phyloP scores from a whole-genome alignment of 208 protist species.

The Acanthamoeba triangularis region DNA sequence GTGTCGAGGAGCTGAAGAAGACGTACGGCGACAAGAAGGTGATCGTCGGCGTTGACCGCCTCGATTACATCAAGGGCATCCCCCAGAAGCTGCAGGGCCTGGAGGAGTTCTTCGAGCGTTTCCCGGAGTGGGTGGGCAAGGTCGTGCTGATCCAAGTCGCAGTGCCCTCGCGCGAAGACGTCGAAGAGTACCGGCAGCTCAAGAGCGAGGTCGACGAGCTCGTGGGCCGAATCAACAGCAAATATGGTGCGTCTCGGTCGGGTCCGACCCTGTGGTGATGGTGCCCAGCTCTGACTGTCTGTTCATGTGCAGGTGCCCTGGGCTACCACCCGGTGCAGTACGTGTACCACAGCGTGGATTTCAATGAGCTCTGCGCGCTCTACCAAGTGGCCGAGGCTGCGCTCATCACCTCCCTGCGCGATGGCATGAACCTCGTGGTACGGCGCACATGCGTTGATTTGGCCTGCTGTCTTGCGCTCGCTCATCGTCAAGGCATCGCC shows the following conservation, averaged over 20 bases:
- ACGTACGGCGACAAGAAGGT: slow-evolving; percentile 89
- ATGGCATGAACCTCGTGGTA: slow-evolving; percentile 91
- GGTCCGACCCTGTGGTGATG: slow-evolving; percentile 89
- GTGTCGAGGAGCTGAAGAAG: slow-evolving; percentile 82
- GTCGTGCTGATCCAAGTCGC: slow-evolving; percentile 91
- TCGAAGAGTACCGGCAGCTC: slow-evolving; percentile 92
- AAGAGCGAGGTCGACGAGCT: slow-evolving; percentile 88
- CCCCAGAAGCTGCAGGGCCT: slow-evolving; percentile 91
- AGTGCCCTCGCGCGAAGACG: slow-evolving; percentile 91
- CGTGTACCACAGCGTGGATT: slow-evolving; percentile 87
- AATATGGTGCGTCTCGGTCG: slow-evolving; percentile 89
- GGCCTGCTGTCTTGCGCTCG: too few relatives aligned
- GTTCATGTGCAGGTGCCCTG: slow-evolving; percentile 41
- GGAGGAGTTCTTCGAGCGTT: slow-evolving; percentile 87
- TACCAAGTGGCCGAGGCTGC: slow-evolving; percentile 88
- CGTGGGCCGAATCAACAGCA: slow-evolving; percentile 92
- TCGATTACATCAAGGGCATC: slow-evolving; percentile 94
- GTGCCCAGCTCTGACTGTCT: slow-evolving; percentile 78
- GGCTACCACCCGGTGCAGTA: slow-evolving; percentile 89
- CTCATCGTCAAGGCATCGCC: too few relatives aligned
- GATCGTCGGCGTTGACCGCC: slow-evolving; percentile 91
- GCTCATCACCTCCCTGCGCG: slow-evolving; percentile 89
- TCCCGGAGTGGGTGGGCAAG: slow-evolving; percentile 87
- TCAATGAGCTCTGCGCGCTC: slow-evolving; percentile 86
- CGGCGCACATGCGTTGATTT: too few relatives aligned